Conservation (phyloP, 1,139 yeast genomes). For the Candida pseudoviswanathii region DNA sequence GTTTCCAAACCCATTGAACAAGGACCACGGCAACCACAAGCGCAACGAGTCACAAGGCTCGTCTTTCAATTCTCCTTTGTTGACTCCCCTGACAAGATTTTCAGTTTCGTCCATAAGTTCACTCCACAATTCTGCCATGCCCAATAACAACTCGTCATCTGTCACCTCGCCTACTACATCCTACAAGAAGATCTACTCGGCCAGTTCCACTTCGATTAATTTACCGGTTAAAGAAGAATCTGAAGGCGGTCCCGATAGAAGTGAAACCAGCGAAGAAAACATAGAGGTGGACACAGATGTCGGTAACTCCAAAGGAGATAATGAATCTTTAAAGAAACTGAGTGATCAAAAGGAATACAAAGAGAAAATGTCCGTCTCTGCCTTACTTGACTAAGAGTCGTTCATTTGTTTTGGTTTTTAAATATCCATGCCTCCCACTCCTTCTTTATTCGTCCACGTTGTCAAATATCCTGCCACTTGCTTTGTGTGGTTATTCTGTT, state of each 20-base stretch:
- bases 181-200: conserved; percentile 10
- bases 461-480: background rate
- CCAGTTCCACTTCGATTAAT: conserved; percentile 13
- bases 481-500: background rate
- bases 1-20: conserved; percentile 40
- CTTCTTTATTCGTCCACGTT: background rate
- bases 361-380: conserved; percentile 13
- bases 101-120: conserved; percentile 30
- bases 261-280: conserved; percentile 3
- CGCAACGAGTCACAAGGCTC: conserved; percentile 36
- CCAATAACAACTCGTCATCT: conserved; percentile 7
- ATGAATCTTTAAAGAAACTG: background rate
- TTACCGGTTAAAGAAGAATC: conserved; percentile 12
- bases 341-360: background rate
- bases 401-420: background rate
- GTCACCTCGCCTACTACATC: conserved; percentile 12
- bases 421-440: background rate
- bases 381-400: conserved; percentile 12
- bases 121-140: conserved; percentile 13
- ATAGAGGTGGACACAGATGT: background rate
- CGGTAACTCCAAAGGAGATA: background rate
- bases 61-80: conserved; percentile 32
- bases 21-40: conserved; percentile 20
- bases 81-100: conserved; percentile 31
- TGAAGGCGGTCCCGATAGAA: conserved; percentile 8